A percentile compares a stretch with the other conserved stretches of the same genome.
Conservation (phyloP, 2,329 filamentous ascomycete genomes). For the Pestalotiopsis sp. region DNA sequence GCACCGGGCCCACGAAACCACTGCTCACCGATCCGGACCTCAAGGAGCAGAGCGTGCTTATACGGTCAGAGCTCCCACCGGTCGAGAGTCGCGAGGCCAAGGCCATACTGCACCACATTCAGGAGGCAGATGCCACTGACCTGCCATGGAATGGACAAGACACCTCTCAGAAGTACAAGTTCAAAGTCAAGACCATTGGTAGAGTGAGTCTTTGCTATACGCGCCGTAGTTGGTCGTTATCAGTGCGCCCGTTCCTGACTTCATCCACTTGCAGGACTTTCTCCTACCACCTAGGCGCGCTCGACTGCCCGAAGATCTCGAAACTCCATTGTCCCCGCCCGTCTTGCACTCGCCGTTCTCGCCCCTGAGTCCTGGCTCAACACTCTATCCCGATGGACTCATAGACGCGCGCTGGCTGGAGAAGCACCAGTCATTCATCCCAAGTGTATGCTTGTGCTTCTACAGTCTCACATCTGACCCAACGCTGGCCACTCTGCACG, state of each 20-base stretch:
- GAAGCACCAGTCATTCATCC: conserved; percentile 86
- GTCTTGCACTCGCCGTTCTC: conserved; percentile 91
- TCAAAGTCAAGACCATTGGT: conserved; percentile 74
- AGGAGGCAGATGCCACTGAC: conserved; percentile 64
- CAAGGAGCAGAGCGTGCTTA: conserved; percentile 59
- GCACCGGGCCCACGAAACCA: conserved; percentile 42
- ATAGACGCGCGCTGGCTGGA: conserved; percentile 81
- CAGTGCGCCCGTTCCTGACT: background rate
- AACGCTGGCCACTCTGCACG: conserved; percentile 74
- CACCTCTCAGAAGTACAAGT: conserved; percentile 55
- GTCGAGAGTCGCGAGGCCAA: conserved; percentile 68
- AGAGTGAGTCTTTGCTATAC: conserved; percentile 64
- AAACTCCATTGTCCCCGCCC: conserved; percentile 47
- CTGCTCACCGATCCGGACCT: conserved; percentile 50
- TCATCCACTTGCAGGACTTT: conserved; percentile 47
- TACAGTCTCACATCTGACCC: conserved; percentile 76
- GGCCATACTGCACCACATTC: conserved; percentile 67
- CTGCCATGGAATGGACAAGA: conserved; percentile 69
- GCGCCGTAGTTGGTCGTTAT: background rate
- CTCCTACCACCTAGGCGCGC: conserved; percentile 61
- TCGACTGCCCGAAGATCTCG: conserved; percentile 53
- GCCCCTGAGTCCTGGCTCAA: conserved; percentile 80
- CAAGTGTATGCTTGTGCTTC: conserved; percentile 79
- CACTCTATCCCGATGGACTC: conserved; percentile 86
- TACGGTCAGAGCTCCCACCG: conserved; percentile 72